These are phyloP conservation scores for Dioscorea alata DNA, from an alignment of 106 monocot genomes.

Conservation along the genomic window DNA sequence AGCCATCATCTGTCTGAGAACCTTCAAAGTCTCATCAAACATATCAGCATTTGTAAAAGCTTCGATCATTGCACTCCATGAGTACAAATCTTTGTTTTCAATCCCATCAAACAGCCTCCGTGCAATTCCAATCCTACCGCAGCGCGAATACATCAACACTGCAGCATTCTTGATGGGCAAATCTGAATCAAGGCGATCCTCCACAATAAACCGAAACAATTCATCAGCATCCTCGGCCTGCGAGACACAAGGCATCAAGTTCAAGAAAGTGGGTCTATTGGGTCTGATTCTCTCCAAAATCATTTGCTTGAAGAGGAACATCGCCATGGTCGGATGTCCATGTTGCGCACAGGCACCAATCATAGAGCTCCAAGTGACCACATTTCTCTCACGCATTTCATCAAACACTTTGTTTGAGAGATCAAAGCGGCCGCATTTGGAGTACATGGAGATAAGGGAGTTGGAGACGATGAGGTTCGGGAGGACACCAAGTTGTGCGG, in stretches of 20 bases:
- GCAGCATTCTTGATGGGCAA: slow-evolving; percentile 28
- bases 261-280: slow-evolving; percentile 40
- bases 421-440: slow-evolving; percentile 5
- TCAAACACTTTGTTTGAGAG: slow-evolving; percentile 9
- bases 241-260: slow-evolving; percentile 29
- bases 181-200: slow-evolving; percentile 26
- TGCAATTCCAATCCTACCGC: slow-evolving; percentile 29
- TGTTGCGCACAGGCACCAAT: background rate
- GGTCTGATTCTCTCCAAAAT: background rate
- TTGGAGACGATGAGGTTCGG: slow-evolving; percentile 22
- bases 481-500: background rate
- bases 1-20: slow-evolving; percentile 35
- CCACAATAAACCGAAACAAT: slow-evolving; percentile 19
- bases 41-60: slow-evolving; percentile 28
- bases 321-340: background rate
- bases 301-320: slow-evolving; percentile 8
- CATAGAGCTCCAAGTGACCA: slow-evolving; percentile 18
- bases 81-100: slow-evolving; percentile 6
- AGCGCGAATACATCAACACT: slow-evolving; percentile 36
- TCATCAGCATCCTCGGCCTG: slow-evolving; percentile 28
- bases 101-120: slow-evolving; percentile 37
- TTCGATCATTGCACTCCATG: slow-evolving; percentile 63
- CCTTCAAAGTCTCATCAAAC: slow-evolving; percentile 22
- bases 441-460: slow-evolving; percentile 43
- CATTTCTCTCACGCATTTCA: background rate